phyloP scores from a whole-genome alignment of 306 rosid species.

The Herpetospermum pedunculosum region DNA sequence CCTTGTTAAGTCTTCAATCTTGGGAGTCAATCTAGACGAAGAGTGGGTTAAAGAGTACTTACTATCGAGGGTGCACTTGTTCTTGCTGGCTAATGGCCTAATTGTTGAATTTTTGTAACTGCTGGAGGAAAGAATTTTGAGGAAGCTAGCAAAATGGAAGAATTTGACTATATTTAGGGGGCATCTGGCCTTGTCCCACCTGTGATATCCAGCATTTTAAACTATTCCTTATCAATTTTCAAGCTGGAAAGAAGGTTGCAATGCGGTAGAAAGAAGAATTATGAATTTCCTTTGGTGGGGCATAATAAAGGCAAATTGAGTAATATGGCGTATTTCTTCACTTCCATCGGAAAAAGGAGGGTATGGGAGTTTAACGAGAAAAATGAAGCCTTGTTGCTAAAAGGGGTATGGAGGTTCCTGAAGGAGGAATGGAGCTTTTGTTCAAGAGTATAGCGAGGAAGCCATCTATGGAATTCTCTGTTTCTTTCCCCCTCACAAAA shows the following conservation, averaged over 20 bases:
- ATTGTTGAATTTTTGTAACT: neutral
- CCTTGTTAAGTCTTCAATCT: neutral
- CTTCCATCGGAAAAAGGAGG: neutral
- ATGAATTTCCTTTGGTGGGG: neutral
- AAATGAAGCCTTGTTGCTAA: neutral
- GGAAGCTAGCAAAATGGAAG: neutral
- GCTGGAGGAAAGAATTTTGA: neutral
- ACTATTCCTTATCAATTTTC: neutral
- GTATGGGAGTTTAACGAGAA: neutral
- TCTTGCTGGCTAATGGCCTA: neutral
- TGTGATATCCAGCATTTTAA: neutral
- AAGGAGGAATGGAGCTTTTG: neutral
- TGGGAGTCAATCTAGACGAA: neutral
- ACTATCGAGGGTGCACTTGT: neutral
- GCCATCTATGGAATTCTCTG: no score
- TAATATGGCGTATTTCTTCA: neutral
- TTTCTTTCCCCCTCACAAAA: no score
- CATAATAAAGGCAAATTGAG: neutral
- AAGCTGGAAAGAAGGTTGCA: neutral
- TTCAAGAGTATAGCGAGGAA: neutral
- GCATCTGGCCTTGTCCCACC: neutral
- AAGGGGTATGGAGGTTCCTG: neutral
- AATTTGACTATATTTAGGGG: neutral
- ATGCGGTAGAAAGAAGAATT: neutral
- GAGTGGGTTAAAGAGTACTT: neutral